A percentile compares a stretch with the other conserved stretches of the same genome.
phyloP scores from a whole-genome alignment of 1,284 basidiomycete genomes.

The Rhodotorula sp. region DNA sequence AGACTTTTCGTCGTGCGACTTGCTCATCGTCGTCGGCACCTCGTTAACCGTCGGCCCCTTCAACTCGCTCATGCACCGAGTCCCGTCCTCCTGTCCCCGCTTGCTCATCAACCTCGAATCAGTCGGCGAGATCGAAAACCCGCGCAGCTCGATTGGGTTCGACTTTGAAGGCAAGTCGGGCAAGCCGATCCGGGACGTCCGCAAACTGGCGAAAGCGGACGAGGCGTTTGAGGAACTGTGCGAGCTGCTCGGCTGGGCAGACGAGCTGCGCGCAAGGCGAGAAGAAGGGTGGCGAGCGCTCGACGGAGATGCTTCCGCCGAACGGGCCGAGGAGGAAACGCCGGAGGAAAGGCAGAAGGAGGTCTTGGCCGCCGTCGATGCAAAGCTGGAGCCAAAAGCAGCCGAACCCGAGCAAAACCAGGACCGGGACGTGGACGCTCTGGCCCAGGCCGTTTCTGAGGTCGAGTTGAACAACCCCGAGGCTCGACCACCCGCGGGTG shows the following conservation, averaged over 20 bases:
- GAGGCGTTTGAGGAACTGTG: slow-evolving; percentile 34
- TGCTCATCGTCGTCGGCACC: slow-evolving; percentile 89
- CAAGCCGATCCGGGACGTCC: slow-evolving; percentile 34
- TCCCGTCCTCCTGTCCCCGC: slow-evolving; percentile 51
- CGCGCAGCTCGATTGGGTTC: slow-evolving; percentile 31
- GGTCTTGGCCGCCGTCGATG: slow-evolving; percentile 21
- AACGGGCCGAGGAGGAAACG: background rate
- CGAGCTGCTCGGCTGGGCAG: slow-evolving; percentile 31
- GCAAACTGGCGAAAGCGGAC: slow-evolving; percentile 36
- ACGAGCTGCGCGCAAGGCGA: slow-evolving; percentile 28
- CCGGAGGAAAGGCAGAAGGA: slow-evolving; percentile 15
- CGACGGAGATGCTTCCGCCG: background rate
- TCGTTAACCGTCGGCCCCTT: slow-evolving; percentile 68
- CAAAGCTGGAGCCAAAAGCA: slow-evolving; percentile 6
- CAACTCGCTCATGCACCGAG: slow-evolving; percentile 54
- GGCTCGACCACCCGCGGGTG: background rate
- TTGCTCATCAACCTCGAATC: slow-evolving; percentile 58
- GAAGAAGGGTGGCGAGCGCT: slow-evolving; percentile 19
- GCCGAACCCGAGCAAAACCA: background rate
- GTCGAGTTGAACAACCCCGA: slow-evolving; percentile 19
- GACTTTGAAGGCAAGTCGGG: slow-evolving; percentile 39
- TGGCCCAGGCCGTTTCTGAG: slow-evolving; percentile 24
- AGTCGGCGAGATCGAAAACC: slow-evolving; percentile 51
- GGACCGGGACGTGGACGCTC: slow-evolving; percentile 18
- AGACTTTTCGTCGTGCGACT: slow-evolving; percentile 62